Evolutionary conservation across 441 rosid species (phyloP), one percentile per base, ranked within the genome.

Genomic region (Daphne laureola): DNA sequence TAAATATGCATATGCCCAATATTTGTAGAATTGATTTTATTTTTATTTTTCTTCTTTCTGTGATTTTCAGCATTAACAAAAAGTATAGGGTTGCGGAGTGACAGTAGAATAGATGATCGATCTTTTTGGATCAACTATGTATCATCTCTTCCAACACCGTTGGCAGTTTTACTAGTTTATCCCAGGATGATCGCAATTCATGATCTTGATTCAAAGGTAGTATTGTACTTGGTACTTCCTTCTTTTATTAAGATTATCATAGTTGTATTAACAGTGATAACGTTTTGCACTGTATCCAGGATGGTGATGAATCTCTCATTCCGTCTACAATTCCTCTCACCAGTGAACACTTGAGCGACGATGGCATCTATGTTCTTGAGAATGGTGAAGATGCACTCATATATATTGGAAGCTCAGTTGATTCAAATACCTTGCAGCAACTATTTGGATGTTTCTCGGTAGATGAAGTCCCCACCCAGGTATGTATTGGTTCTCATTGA

Each of bases 341-440:
- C 51, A 94, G 97, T 55, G 98, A 90, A 61, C 81, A 86, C 23
- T 65, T 94, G 55, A 83, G 73, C 44, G 90, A 91, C 48, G 92
- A 78, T 41, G 99, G 98, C 71, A 78, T 90, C 31, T 94, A 90
- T 80, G 85, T 94, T 74, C 97, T 94, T 63, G 99, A 94, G 73
- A 90, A 90, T 55, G 99, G 99, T 49, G 87, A 78, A 40, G 96
- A 90, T 73, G 87, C 83, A 68, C 68, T 86, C 59, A 72, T 90
- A 58, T 90, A 84, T 70, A 58, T 86, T 26, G 95, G 98, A 54
- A 79, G 64, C 63, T 76, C 86, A 0, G 96, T 78, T 16, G 67
- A 77, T 61, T 62, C 96, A 43, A 76, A 62, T 51, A 76, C 80
- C 50, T 67, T 94, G 78, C 79, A 57, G 54, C 80, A 83, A 66